Percentiles rank a stretch among this genome's conserved stretches.
phyloP scores from a whole-genome alignment of 345 rosid species.

The Arabis hirsuta region DNA sequence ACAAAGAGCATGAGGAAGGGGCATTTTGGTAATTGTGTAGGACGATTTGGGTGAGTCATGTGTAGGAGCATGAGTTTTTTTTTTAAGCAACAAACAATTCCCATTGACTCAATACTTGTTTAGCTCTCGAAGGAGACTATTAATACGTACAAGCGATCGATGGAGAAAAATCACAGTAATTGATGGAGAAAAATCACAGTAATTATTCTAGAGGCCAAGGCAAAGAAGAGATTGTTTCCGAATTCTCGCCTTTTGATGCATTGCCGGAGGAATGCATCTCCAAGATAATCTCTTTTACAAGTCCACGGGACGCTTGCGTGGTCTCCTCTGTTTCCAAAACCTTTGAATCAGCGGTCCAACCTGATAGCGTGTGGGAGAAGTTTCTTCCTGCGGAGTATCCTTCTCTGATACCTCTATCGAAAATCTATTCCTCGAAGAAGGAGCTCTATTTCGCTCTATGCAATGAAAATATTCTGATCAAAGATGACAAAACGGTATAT shows the following conservation, averaged over 20 bases:
- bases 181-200: not conserved
- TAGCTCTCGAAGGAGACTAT: no score
- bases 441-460: constrained; percentile 54
- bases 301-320: constrained; percentile 54
- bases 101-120: no score
- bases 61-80: no score
- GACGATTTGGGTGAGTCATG: no score
- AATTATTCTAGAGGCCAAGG: not conserved
- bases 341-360: constrained; percentile 49
- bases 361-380: constrained; percentile 57
- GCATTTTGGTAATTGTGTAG: no score
- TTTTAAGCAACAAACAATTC: no score
- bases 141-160: not conserved
- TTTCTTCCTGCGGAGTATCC: constrained; percentile 54
- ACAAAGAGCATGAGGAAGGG: no score
- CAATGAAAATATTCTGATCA: constrained; percentile 40
- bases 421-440: constrained; percentile 46
- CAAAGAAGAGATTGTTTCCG: not conserved
- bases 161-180: not conserved
- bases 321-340: constrained; percentile 47
- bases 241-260: constrained; percentile 17
- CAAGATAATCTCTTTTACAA: constrained; percentile 49
- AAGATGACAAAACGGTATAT: constrained; percentile 51
- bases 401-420: constrained; percentile 35
- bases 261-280: constrained; percentile 57